These are phyloP conservation scores for Aspergillus pseudoterreus DNA, from an alignment of 2,329 filamentous ascomycete species.

Conservation along the genomic window DNA sequence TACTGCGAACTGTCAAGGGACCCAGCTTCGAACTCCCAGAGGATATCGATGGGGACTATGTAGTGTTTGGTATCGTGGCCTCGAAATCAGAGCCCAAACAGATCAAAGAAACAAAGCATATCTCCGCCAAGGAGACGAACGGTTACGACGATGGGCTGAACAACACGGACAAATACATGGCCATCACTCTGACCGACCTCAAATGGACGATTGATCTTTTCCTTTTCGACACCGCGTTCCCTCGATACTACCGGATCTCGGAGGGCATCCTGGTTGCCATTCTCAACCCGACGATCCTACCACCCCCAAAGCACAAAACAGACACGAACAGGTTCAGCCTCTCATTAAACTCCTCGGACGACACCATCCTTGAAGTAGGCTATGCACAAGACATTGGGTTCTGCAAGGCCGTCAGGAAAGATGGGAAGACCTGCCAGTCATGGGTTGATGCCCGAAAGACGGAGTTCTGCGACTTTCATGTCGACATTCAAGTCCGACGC, in stretches of 20 bases:
- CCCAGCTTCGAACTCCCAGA: slow-evolving; percentile 71
- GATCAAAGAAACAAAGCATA: slow-evolving; percentile 45
- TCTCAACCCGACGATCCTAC: slow-evolving; percentile 87
- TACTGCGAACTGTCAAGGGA: slow-evolving; percentile 75
- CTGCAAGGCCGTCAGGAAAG: slow-evolving; percentile 79
- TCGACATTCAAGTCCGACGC: slow-evolving; percentile 75
- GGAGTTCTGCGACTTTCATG: slow-evolving; percentile 88
- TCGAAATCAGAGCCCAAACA: slow-evolving; percentile 79
- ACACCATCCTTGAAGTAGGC: slow-evolving; percentile 87
- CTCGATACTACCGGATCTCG: slow-evolving; percentile 89
- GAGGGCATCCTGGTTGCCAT: slow-evolving; percentile 90
- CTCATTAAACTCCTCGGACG: slow-evolving; percentile 77
- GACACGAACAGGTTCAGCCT: slow-evolving; percentile 83
- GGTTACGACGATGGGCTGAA: slow-evolving; percentile 54
- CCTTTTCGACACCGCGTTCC: slow-evolving; percentile 86
- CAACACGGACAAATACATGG: slow-evolving; percentile 80
- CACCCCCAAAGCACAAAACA: slow-evolving; percentile 68
- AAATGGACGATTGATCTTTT: slow-evolving; percentile 90
- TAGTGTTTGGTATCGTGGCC: slow-evolving; percentile 82
- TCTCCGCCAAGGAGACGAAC: slow-evolving; percentile 40
- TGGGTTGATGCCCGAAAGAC: slow-evolving; percentile 91
- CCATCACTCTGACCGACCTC: slow-evolving; percentile 80
- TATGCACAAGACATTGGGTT: slow-evolving; percentile 79
- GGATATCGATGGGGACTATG: slow-evolving; percentile 85
- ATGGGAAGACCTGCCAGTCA: slow-evolving; percentile 71